Evolutionary conservation across 148 eudicot species (phyloP).

Genomic region (Chenopodium album): DNA sequence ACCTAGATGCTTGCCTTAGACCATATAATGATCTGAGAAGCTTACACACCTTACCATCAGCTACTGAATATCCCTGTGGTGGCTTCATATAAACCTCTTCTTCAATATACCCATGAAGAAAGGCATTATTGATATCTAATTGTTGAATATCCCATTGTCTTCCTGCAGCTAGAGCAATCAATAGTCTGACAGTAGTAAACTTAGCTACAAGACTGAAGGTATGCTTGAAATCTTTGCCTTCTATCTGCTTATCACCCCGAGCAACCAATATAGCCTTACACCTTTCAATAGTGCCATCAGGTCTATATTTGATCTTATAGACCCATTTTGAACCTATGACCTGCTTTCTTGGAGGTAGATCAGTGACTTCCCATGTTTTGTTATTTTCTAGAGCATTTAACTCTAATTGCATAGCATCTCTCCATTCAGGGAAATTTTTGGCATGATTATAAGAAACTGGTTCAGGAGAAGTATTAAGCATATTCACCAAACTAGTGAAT

Average conservation of each 20-base stretch:
- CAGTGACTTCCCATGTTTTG: not conserved
- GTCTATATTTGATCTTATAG: not conserved
- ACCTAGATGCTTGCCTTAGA: too few relatives aligned
- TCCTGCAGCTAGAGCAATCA: not conserved
- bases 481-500: not conserved
- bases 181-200: not conserved
- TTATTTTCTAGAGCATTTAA: not conserved
- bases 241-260: not conserved
- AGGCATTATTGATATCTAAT: too few relatives aligned
- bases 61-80: not conserved
- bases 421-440: not conserved
- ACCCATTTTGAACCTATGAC: not conserved
- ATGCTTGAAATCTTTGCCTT: not conserved
- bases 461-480: not conserved
- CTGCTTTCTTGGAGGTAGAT: not conserved
- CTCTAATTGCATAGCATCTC: not conserved
- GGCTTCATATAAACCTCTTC: not conserved
- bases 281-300: not conserved
- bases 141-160: not conserved
- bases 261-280: not conserved
- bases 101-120: not conserved
- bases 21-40: not conserved
- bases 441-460: not conserved
- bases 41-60: not conserved
- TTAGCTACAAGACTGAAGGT: not conserved